phyloP scores from a whole-genome alignment of 2,329 filamentous ascomycete genomes.

The Sporothrix brasiliensis region DNA sequence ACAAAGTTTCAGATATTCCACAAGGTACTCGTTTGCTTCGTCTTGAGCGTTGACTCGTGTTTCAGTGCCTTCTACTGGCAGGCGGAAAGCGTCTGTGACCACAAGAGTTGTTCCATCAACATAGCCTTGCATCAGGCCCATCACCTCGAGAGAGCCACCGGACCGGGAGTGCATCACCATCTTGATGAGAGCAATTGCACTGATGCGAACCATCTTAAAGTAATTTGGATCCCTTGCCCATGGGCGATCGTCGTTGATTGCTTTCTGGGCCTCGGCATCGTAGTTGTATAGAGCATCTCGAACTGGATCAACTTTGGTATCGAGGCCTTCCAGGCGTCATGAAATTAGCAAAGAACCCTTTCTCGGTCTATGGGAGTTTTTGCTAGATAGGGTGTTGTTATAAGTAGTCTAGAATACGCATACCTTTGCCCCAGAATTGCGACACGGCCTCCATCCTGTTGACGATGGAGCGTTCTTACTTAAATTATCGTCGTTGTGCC shows the following conservation, averaged over 20 bases:
- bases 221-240: constrained; percentile 80
- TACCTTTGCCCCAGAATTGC: constrained; percentile 61
- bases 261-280: constrained; percentile 68
- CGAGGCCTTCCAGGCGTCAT: constrained; percentile 66
- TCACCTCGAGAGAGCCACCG: constrained; percentile 88
- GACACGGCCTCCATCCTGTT: constrained; percentile 57
- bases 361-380: background rate
- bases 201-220: constrained; percentile 93
- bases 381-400: background rate
- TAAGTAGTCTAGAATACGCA: background rate
- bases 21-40: constrained; percentile 96
- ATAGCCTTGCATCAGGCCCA: constrained; percentile 98
- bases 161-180: constrained; percentile 99
- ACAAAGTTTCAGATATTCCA: constrained; percentile 76
- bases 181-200: constrained; percentile 89
- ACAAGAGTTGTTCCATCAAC: constrained; percentile 82
- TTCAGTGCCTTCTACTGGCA: constrained; percentile 98
- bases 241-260: constrained; percentile 65
- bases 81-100: constrained; percentile 88
- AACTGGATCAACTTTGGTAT: constrained; percentile 83
- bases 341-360: background rate
- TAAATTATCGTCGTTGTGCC: background rate
- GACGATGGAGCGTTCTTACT: background rate
- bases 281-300: constrained; percentile 93
- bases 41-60: constrained; percentile 94